Evolutionary conservation across 306 rosid genomes (phyloP).

Genomic region (Notholithocarpus densiflorus): DNA sequence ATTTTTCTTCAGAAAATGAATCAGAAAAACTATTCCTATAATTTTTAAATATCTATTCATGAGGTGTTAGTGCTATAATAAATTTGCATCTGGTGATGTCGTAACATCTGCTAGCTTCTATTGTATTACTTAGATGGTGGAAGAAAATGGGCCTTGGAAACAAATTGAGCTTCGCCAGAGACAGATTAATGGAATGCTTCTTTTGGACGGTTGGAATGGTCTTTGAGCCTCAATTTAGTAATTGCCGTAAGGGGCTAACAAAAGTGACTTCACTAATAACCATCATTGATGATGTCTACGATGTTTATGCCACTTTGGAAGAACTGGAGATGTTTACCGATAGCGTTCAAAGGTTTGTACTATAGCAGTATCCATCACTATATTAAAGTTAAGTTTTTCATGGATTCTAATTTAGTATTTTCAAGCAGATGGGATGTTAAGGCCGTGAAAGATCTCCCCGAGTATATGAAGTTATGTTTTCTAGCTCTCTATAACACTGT

Average conservation of each 20-base stretch:
- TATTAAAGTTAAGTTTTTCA: no score
- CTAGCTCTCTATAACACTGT: conserved; percentile 60
- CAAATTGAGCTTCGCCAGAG: conserved; percentile 45
- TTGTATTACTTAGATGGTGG: conserved; percentile 47
- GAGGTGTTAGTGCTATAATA: no score
- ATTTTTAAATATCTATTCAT: no score
- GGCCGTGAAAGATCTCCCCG: conserved; percentile 35
- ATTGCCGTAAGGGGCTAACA: conserved; percentile 38
- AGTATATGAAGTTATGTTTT: conserved; percentile 57
- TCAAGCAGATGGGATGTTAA: conserved; percentile 55
- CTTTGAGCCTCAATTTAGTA: conserved; percentile 35
- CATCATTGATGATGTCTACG: not conserved
- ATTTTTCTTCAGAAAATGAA: no score
- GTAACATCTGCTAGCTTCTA: not conserved
- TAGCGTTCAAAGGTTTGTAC: no score
- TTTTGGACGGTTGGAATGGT: conserved; percentile 50
- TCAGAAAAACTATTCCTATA: no score
- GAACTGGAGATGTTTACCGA: no score
- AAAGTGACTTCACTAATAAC: conserved; percentile 42
- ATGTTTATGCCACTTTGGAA: no score
- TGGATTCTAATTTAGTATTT: no score
- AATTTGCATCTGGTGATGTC: no score
- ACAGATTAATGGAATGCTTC: conserved; percentile 57
- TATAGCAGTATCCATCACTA: no score
- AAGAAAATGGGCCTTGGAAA: conserved; percentile 34